These are phyloP conservation scores for Didymella glomerata DNA, from an alignment of 2,329 filamentous ascomycete species.

Conservation along the genomic window DNA sequence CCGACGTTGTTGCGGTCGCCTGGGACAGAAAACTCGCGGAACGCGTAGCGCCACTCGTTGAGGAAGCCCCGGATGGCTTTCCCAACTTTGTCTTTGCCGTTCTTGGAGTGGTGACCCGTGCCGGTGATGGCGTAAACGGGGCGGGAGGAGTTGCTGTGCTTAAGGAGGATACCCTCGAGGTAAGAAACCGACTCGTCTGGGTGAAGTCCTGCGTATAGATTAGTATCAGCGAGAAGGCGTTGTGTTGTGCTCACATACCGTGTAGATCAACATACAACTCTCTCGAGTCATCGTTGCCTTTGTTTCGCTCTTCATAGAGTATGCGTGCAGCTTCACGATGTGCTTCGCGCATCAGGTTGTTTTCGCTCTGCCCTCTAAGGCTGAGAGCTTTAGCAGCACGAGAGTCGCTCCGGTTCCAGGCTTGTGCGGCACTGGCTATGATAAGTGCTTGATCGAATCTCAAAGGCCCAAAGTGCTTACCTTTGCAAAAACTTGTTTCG, in stretches of 20 bases:
- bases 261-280: slow-evolving; percentile 97
- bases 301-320: slow-evolving; percentile 93
- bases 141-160: slow-evolving; percentile 74
- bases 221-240: slow-evolving; percentile 3
- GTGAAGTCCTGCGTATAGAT: slow-evolving; percentile 71
- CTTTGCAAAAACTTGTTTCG: slow-evolving; percentile 97
- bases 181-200: slow-evolving; percentile 97
- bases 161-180: slow-evolving; percentile 83
- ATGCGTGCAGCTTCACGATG: slow-evolving; percentile 92
- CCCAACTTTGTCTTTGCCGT: slow-evolving; percentile 97
- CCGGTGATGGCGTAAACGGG: slow-evolving; percentile 96
- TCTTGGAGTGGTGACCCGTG: slow-evolving; percentile 97
- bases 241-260: slow-evolving; percentile 53
- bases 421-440: slow-evolving; percentile 80
- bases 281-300: slow-evolving; percentile 63
- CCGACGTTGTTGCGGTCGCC: slow-evolving; percentile 88
- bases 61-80: slow-evolving; percentile 91
- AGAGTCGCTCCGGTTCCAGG: slow-evolving; percentile 98
- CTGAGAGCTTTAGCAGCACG: slow-evolving; percentile 94
- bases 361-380: slow-evolving; percentile 93
- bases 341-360: slow-evolving; percentile 95
- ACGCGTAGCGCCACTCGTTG: slow-evolving; percentile 95
- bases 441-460: slow-evolving; percentile 17
- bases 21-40: slow-evolving; percentile 93
- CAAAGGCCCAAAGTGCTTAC: slow-evolving; percentile 57